Base-by-base conservation (phyloP, 805 yeast species). In the Teunomyces gatunensis region DNA sequence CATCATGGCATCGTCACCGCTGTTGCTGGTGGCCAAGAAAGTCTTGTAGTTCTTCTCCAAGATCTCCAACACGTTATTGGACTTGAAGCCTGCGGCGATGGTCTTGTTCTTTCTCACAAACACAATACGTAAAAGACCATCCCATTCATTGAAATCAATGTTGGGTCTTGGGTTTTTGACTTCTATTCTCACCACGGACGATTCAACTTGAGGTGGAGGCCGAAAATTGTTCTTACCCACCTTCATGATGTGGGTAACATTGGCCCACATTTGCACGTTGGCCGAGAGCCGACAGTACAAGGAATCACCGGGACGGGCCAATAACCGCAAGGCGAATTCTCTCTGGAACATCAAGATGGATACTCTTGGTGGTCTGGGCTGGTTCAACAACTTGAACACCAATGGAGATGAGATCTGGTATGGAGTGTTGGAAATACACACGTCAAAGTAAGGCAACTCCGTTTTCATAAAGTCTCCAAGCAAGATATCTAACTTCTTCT, bases 261-360 rank as follows among this genome's bases (percentile, higher is more conserved):
- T 89, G n/a, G 97, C 97, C 97, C 98, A 94, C 98, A 94, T 92
- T 63, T 94, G 99, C 1, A 94, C 98, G 62, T 94, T 94, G 27
- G 96, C 98, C 28, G 96, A 86, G 46, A 94, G 76, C 60, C 99
- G 80, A 68, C 97, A 90, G 72, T 92, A 94, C 34, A 94, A 74
- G 1, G 89, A 68, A 58, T 94, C 98, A n/a, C 99, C 99, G 0
- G 99, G 98, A 57, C 96, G 81, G 1, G 99, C 99, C 45, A 94
- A 75, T 47, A 94, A 73, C 60, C 97, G 84, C 69, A 94, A 67
- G 2, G 99, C 99, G 62, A 94, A 94, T 64, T 94, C 99, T 63
- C 98, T 79, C 73, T 94, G 99, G 68, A 94, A 94, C 99, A 94
- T 94, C 51, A 94, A 85, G 47, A 94, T 87, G 5, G 96, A 87